Base-by-base conservation (phyloP, 1,139 yeast species). In the Suhomyces wounanorum region DNA sequence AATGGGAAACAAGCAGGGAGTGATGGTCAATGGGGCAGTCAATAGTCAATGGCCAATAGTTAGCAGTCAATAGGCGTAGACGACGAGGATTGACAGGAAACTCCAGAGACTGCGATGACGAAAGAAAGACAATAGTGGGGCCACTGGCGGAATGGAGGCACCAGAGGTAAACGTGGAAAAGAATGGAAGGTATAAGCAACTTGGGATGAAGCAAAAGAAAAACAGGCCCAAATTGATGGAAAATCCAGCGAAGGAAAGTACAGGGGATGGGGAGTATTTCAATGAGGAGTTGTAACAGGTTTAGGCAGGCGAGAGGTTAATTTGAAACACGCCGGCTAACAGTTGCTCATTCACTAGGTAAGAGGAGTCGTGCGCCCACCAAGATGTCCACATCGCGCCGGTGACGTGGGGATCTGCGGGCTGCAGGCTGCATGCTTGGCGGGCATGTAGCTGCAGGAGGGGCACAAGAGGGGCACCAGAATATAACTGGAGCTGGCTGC, bases 401-500 rank as follows among this genome's bases (percentile, higher is more conserved):
- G 33, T 40, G 42, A 40, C 33, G 18, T 40, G 42, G 33, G 42
- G 21, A 25, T 40, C 31, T 38, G 41, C 41, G 23, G 41, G 18
- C 14, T 14, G 37, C 37, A 33, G 18, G 18, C 37, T 14, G 37
- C 37, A 33, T 8, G 18, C 37, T 33, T 33, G 18, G 37, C 37
- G 37, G 33, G 33, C 33, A 10, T 11, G 8, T 11, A 5, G 14
- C 5, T 7, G 14, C 33, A 30, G 33, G 33, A 11, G 33, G 33
- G 33, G 33, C 33, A 11, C 14, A 2, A 6, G 33, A 30, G 33
- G 33, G 33, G 33, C 11, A 30, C 7, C 14, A 30, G 13, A 28
- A 10, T 28, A 28, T 28, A 28, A 28, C 31, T 28, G 13, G 23
- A 21, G 23, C 6, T 21, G 23, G 23, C 6, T 21, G 23, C 23